Conservation (phyloP, 2,329 filamentous ascomycete genomes). For the Cladosporium sp. region DNA sequence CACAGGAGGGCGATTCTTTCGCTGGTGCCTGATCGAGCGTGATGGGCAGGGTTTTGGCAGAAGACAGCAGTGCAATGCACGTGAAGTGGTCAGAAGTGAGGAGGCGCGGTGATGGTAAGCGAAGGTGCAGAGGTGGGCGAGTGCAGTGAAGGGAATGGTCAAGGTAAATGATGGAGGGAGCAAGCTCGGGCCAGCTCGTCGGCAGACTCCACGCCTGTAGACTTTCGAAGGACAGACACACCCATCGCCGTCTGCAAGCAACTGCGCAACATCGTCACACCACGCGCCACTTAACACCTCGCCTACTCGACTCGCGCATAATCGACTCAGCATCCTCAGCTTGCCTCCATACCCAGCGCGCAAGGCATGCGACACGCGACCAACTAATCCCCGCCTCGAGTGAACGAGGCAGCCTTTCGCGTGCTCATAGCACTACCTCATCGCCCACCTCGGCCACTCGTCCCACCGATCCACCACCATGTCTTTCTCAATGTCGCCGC, state of each 20-base stretch:
- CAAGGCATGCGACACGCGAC: slow-evolving; percentile 11
- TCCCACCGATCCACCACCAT: not conserved
- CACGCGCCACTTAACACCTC: not conserved
- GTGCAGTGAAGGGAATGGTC: not conserved
- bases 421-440: not conserved
- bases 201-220: not conserved
- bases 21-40: not conserved
- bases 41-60: too few species aligned
- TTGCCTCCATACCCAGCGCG: not conserved
- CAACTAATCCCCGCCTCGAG: not conserved
- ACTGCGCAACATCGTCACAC: not conserved
- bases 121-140: not conserved
- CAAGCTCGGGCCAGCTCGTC: not conserved
- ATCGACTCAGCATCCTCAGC: not conserved
- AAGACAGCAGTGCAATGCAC: not conserved
- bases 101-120: not conserved
- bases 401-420: slow-evolving; percentile 5
- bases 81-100: not conserved
- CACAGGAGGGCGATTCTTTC: not conserved
- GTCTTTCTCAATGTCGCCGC: slow-evolving; percentile 27
- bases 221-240: not conserved
- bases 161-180: not conserved
- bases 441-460: not conserved
- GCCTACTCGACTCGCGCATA: not conserved
- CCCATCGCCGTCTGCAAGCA: not conserved